phyloP scores from a whole-genome alignment of 2,329 filamentous ascomycete genomes.

The Neonectria coccinea region DNA sequence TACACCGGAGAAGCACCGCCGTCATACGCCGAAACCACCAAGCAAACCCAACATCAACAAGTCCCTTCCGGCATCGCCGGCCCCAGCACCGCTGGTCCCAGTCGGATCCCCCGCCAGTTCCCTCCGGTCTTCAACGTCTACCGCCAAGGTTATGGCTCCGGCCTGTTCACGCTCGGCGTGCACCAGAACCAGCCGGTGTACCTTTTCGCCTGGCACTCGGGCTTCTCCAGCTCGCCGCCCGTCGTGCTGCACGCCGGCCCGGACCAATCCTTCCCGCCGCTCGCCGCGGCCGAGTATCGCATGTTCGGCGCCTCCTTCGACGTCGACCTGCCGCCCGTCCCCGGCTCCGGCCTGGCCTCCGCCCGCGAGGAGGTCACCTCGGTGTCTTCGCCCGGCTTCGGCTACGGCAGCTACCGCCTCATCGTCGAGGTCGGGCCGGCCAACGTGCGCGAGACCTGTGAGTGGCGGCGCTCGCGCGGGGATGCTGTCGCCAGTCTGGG shows the following conservation, averaged over 20 bases:
- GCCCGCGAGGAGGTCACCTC: conserved; percentile 29
- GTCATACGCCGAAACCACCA: conserved; percentile 28
- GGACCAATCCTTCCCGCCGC: conserved; percentile 23
- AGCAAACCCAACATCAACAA: conserved; percentile 1
- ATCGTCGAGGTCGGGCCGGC: conserved; percentile 34
- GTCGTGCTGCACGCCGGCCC: conserved; percentile 43
- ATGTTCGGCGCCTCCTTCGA: conserved; percentile 33
- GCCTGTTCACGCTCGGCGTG: conserved; percentile 34
- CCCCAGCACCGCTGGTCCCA: conserved; percentile 11
- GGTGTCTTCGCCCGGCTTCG: conserved; percentile 21
- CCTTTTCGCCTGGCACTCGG: conserved; percentile 30
- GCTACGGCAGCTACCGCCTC: conserved; percentile 29
- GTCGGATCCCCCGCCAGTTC: conserved; percentile 33
- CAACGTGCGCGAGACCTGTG: conserved; percentile 38
- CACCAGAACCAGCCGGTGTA: conserved; percentile 39
- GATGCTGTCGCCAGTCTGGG: conserved; percentile 33
- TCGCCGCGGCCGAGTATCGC: conserved; percentile 37
- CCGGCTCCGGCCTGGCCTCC: conserved; percentile 26
- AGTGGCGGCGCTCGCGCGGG: conserved; percentile 39
- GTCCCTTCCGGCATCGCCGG: conserved; percentile 4
- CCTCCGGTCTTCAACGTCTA: conserved; percentile 42
- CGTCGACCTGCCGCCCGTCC: conserved; percentile 35
- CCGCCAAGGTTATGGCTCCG: conserved; percentile 11
- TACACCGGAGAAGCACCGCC: conserved; percentile 30
- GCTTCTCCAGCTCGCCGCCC: conserved; percentile 28